phyloP scores from a whole-genome alignment of 768 basidiomycete species.

The Collybiopsis confluens region DNA sequence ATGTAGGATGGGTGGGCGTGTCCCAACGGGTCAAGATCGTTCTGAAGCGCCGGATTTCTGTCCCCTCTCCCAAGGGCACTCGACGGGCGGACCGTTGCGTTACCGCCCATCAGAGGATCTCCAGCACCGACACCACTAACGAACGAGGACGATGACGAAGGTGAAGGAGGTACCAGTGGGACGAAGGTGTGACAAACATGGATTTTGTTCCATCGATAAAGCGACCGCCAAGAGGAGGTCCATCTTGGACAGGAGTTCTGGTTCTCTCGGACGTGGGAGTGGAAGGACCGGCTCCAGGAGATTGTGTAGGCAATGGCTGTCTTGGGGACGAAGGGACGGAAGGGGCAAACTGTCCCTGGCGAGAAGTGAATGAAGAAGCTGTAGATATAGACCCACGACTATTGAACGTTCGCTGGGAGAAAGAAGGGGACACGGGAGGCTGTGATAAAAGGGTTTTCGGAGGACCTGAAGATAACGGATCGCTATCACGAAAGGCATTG shows the following conservation, averaged over 20 bases:
- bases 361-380: slow-evolving; percentile 9
- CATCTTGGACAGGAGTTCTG: slow-evolving; percentile 24
- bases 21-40: slow-evolving; percentile 59
- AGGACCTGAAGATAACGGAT: slow-evolving; percentile 8
- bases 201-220: slow-evolving; percentile 76
- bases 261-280: slow-evolving; percentile 30
- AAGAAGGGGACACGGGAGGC: slow-evolving; percentile 6
- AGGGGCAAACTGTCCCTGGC: slow-evolving; percentile 11
- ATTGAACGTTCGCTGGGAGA: slow-evolving; percentile 2
- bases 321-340: slow-evolving; percentile 20
- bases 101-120: slow-evolving; percentile 13
- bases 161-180: slow-evolving; percentile 28
- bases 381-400: neutral
- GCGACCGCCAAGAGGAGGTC: slow-evolving; percentile 58
- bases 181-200: slow-evolving; percentile 57
- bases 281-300: slow-evolving; percentile 56
- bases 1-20: slow-evolving; percentile 57
- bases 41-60: slow-evolving; percentile 25
- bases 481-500: slow-evolving; percentile 2
- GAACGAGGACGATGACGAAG: slow-evolving; percentile 20
- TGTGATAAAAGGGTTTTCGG: slow-evolving; percentile 5
- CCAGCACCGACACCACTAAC: neutral
- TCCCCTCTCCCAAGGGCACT: slow-evolving; percentile 12
- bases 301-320: slow-evolving; percentile 37
- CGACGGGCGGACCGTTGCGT: slow-evolving; percentile 13